Base-by-base conservation (phyloP, 225 moss, liverwort and hornwort species). In the Antitrichia curtipendula region DNA sequence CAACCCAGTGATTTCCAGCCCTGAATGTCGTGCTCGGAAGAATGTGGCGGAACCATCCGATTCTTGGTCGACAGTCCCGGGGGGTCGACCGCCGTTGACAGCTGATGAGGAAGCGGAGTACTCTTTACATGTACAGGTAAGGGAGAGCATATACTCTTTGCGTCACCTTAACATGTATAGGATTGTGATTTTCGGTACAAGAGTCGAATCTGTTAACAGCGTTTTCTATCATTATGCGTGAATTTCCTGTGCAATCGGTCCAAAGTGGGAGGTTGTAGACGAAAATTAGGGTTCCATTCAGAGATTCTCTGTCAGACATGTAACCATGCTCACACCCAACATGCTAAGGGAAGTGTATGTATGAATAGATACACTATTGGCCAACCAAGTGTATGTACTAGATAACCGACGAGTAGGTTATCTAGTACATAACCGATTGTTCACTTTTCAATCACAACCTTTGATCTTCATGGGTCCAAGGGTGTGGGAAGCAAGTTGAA, bases 71-170 rank as follows among this genome's bases (percentile, higher is more conserved):
- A 83, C 86, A 63, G 85, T 89, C 63, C 92, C 95, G 41, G 92
- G 94, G 71, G 90, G 91, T 78, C 88, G 90, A 80, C 88, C 87
- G 56, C 96, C 96, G 58, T 93, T 98, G 76, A 93, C 94, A 86
- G 74, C 90, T 63, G 95, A 92, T 50, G 97, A 97, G 85, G 98
- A 98, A 91, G 87, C 86, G 36, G 89, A 90, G 74, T 91, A 92
- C 62, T 90, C 97, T 56, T 89, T 90, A 84, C 94, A 94, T 89
- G 95, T 98, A 66, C 98, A 98, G 92, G 96, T 98, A 81, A 19
- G 59, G 45, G 34, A 59, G 74, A 60, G 19, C 36, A 18, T 21
- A 10, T n/a, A 8, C 52, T 49, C 13, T 85, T 74, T 85, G 36
- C 10, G 11, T 75, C 29, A 14, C 49, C 56, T 84, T 36, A 60